Base-by-base conservation (phyloP, 1,284 basidiomycete genomes). In the Mrakiaceae sp. region DNA sequence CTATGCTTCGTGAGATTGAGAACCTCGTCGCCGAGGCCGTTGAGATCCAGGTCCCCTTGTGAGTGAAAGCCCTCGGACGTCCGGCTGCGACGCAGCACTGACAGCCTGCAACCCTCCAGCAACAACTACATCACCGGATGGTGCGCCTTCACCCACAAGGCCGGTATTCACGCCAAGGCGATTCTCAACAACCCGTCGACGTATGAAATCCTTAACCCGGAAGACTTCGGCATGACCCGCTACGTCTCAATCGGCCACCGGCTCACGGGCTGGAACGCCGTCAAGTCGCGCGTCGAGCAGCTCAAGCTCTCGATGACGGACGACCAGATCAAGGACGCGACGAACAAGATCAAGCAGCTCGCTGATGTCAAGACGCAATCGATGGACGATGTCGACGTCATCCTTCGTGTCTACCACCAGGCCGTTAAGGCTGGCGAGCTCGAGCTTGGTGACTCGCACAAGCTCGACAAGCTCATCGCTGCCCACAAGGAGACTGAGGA, bases 111-210 rank as follows among this genome's bases (percentile, higher is more conserved):
- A 27, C 27, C 61, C 14, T 27, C 14, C 60, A 72, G 72, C 72
- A 77, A 76, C 75, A 79, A 78, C 78, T 81, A 81, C 74, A 82
- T 83, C 71, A 83, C 82, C 64, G 96, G 96, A 44, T 98, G 98
- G 80, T 98, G 96, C 75, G 96, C 96, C 16, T 99, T 99, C 81
- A 99, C 96, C 42, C 96, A 98, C 87, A 98, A 99, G 86, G 96
- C 96, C 46, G 96, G 96, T 77, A 99, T 99, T 71, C 96, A 99
- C 78, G 96, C 96, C 80, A 99, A 99, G 83, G 96, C 96, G 53
- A 99, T 99, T 78, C 84, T 99, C 65, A 98, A 98, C 81, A 98
- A 99, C 83, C 96, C 96, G 1, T 91, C 88, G 72, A 99, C 96
- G 9, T 99, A 98, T 72, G 79, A 80, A 74, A 80, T 80, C 66